phyloP scores from a whole-genome alignment of 495 filamentous ascomycete genomes.

The Aspergillus carlsbadensis region DNA sequence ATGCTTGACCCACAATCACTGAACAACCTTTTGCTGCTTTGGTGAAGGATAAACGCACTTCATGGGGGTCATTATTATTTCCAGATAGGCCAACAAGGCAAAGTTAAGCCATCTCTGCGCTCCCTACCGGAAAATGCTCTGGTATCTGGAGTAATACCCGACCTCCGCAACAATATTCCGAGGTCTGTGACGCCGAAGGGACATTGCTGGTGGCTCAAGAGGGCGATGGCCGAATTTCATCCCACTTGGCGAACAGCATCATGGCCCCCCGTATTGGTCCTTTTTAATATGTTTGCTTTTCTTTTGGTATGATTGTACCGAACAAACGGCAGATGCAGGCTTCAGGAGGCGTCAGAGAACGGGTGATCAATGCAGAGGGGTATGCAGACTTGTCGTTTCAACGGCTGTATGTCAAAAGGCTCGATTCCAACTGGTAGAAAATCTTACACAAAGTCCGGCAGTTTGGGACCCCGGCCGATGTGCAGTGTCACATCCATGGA shows the following conservation, averaged over 20 bases:
- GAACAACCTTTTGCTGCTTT: conserved; percentile 13
- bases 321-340: conserved; percentile 13
- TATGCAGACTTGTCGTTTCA: conserved; percentile 20
- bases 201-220: no score
- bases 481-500: conserved; percentile 20
- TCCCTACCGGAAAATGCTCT: background rate
- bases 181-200: no score
- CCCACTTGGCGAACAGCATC: no score
- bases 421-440: conserved; percentile 16
- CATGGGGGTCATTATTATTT: conserved; percentile 18
- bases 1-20: conserved; percentile 5
- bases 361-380: conserved; percentile 24
- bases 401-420: conserved; percentile 22
- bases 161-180: background rate
- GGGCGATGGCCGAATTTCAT: no score
- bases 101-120: background rate
- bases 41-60: conserved; percentile 11
- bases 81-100: conserved; percentile 7
- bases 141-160: no score
- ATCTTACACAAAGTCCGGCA: conserved; percentile 17
- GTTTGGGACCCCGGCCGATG: conserved; percentile 15
- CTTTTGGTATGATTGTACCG: background rate
- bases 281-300: background rate
- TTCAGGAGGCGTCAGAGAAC: conserved; percentile 17
- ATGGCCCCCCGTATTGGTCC: background rate